phyloP scores from a whole-genome alignment of 768 basidiomycete species.

The Pluteus cervinus region DNA sequence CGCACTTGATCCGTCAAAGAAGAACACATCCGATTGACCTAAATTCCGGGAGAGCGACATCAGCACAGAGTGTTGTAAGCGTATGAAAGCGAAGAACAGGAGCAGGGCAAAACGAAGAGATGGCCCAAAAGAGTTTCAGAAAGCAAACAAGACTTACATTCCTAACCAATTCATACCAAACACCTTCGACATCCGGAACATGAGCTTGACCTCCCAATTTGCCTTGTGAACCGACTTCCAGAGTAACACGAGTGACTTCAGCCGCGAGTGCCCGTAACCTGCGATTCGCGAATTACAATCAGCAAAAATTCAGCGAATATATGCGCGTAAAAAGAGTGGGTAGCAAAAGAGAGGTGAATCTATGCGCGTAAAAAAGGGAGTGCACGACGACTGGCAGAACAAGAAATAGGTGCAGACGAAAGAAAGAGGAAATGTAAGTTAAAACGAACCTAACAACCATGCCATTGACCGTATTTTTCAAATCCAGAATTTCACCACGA shows the following conservation, averaged over 20 bases:
- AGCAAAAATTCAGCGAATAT: too few relatives aligned
- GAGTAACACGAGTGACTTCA: slow-evolving; percentile 79
- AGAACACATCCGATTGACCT: slow-evolving; percentile 79
- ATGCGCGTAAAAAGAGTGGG: slow-evolving; percentile 30
- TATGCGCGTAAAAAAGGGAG: neutral
- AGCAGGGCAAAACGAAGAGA: neutral
- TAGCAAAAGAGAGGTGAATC: slow-evolving; percentile 1
- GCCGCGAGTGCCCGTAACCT: slow-evolving; percentile 62
- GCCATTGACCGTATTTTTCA: slow-evolving; percentile 62
- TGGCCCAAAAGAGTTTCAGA: neutral
- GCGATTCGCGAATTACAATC: too few relatives aligned
- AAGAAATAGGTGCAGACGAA: neutral
- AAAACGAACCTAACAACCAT: slow-evolving; percentile 43
- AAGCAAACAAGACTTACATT: slow-evolving; percentile 40
- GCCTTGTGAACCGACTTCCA: slow-evolving; percentile 85
- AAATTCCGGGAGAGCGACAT: too few relatives aligned
- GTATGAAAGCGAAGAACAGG: neutral
- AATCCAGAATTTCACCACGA: slow-evolving; percentile 82
- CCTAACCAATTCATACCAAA: slow-evolving; percentile 78
- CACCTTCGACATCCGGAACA: slow-evolving; percentile 88
- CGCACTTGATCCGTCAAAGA: slow-evolving; percentile 78
- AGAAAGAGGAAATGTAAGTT: too few relatives aligned
- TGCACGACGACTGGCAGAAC: neutral
- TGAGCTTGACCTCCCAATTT: slow-evolving; percentile 85
- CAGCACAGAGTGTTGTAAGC: too few relatives aligned